Base-by-base conservation (phyloP, 2,329 filamentous ascomycete genomes). In the Colletotrichum horii region DNA sequence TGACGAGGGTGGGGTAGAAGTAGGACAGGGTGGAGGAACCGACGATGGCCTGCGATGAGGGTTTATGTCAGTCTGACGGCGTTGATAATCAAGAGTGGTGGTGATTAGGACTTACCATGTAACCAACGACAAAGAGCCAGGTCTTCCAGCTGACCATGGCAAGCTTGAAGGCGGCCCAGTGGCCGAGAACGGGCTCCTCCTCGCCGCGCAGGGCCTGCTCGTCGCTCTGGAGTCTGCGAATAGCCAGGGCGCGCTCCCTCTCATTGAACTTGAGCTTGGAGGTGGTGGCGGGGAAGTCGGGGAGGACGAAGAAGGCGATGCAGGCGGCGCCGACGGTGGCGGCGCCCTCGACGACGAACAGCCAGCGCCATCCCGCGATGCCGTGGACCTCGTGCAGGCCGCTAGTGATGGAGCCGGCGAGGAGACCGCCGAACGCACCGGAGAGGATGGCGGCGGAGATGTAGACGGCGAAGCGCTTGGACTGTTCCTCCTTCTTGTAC, bases 391-490 rank as follows among this genome's bases (percentile, higher is more conserved):
- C 90, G 66, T 89, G 83, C 87, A 93, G 91, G 2, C 80, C 80
- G 22, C 89, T 83, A 2, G 87, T 88, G 75, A 93, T 93, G 1
- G 89, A 90, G 3, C 90, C 91, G 1, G 91, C 91, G 14, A 93
- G 85, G 6, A 93, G 85, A 14, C 91, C 91, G 79, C 91, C 91
- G 75, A 93, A 93, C 0, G 90, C 93, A 1, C 93, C 93, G 0
- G 93, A 92, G 0, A 94, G 84, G 0, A 93, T 93, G 2, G 93
- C 93, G 0, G 93, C 92, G 1, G 92, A 93, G 84, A 95, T 95
- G 86, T 94, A 94, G 30, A 94, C 91, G 7, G 93, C 93, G 52
- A 83, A 83, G 22, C 83, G 80, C 70, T 78, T 82, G 38, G 77
- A 78, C 78, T 83, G 81, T 70, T 84, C 83, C 4, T 77, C 77